phyloP scores from a whole-genome alignment of 371 early-diverging fungal genomes.

The Mortierella sp. region DNA sequence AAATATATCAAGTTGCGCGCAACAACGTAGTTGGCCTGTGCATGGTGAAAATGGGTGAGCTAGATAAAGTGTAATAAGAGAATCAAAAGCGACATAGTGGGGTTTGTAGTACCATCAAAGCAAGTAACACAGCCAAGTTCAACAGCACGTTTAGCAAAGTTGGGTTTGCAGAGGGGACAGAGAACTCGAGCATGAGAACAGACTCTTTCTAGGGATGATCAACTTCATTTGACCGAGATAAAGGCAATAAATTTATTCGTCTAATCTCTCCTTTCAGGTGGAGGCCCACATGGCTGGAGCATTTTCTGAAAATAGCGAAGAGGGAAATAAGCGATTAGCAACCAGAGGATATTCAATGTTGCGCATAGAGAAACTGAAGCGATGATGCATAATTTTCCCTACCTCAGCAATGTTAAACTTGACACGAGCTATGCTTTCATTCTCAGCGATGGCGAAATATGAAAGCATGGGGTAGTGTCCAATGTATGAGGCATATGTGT shows the following conservation, averaged over 20 bases:
- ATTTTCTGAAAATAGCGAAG: conserved; percentile 71
- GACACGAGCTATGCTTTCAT: conserved; percentile 83
- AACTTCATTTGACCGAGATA: too few species aligned
- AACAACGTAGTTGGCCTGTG: too few species aligned
- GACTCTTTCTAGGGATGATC: too few species aligned
- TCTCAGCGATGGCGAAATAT: conserved; percentile 88
- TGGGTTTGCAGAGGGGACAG: too few species aligned
- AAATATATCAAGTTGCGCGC: too few species aligned
- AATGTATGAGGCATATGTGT: conserved; percentile 83
- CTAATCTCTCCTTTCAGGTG: conserved; percentile 54
- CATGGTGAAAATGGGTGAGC: too few species aligned
- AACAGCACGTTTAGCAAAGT: too few species aligned
- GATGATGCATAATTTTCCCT: neutral
- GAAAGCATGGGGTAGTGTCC: conserved; percentile 82
- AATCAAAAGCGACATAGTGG: too few species aligned
- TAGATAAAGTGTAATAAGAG: too few species aligned
- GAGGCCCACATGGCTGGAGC: conserved; percentile 83
- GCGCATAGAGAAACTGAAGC: neutral
- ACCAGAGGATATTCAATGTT: neutral
- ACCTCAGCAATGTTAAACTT: conserved; percentile 82
- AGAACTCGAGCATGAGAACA: too few species aligned
- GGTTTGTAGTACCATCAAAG: too few species aligned
- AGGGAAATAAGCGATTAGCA: neutral
- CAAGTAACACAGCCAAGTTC: too few species aligned
- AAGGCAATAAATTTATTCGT: neutral